Percentiles rank a stretch among this genome's conserved stretches.
These are phyloP conservation scores for Aspergillus novoparasiticus DNA, from an alignment of 2,329 filamentous ascomycete species.

Conservation along the genomic window DNA sequence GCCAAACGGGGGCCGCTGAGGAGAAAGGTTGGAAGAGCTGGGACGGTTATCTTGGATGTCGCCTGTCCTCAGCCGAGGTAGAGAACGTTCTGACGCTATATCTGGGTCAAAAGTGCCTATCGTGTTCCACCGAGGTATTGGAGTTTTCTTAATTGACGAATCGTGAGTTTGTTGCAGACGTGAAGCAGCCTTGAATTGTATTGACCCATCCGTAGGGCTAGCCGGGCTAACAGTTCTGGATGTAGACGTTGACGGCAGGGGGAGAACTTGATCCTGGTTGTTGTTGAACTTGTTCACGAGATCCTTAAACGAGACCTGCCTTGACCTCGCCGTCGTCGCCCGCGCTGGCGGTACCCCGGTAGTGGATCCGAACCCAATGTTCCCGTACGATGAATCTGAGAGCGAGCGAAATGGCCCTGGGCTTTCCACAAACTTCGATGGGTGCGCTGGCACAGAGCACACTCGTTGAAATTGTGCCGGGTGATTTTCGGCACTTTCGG, in stretches of 20 bases:
- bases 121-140: slow-evolving; percentile 22
- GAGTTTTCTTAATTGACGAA: slow-evolving; percentile 17
- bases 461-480: slow-evolving; percentile 23
- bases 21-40: slow-evolving; percentile 31
- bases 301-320: slow-evolving; percentile 75
- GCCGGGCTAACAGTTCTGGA: slow-evolving; percentile 41
- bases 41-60: slow-evolving; percentile 6
- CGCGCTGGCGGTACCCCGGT: slow-evolving; percentile 18
- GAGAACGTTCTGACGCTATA: slow-evolving; percentile 5
- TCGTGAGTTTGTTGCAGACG: slow-evolving; percentile 26
- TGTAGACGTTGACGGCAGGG: slow-evolving; percentile 41
- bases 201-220: slow-evolving; percentile 27
- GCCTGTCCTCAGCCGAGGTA: slow-evolving; percentile 11
- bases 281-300: slow-evolving; percentile 78
- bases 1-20: slow-evolving; percentile 69
- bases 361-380: slow-evolving; percentile 22
- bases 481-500: slow-evolving; percentile 24
- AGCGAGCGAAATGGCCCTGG: slow-evolving; percentile 33
- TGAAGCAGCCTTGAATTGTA: slow-evolving; percentile 33
- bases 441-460: slow-evolving; percentile 31
- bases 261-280: slow-evolving; percentile 51
- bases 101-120: slow-evolving; percentile 14
- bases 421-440: slow-evolving; percentile 24
- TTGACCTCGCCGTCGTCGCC: slow-evolving; percentile 31
- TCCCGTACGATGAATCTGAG: slow-evolving; percentile 32